phyloP scores from a whole-genome alignment of 208 protist species.

The Trypanosoma melophagium region DNA sequence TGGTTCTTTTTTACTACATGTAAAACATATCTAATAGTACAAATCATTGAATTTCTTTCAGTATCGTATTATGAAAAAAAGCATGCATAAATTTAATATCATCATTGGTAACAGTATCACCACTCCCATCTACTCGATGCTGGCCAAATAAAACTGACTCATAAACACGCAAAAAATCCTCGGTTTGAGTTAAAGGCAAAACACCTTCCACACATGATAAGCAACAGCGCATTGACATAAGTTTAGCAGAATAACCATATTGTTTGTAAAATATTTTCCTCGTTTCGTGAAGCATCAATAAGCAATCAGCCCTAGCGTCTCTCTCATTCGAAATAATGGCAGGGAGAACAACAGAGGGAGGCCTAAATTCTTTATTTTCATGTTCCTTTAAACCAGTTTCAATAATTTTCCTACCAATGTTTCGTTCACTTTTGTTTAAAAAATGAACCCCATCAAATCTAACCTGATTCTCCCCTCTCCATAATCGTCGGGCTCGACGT shows the following conservation, averaged over 20 bases:
- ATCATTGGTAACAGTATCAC: constrained; percentile 57
- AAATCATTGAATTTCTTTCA: constrained; percentile 74
- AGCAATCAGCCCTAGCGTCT: constrained; percentile 68
- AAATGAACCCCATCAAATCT: constrained; percentile 81
- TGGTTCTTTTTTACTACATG: too few species aligned
- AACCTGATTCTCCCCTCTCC: constrained; percentile 59
- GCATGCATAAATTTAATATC: constrained; percentile 89
- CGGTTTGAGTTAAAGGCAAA: constrained; percentile 48
- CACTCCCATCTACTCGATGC: constrained; percentile 57
- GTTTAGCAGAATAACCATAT: constrained; percentile 53
- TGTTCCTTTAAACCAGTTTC: constrained; percentile 69
- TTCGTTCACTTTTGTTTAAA: constrained; percentile 48
- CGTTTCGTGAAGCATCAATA: constrained; percentile 75
- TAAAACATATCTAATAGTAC: too few species aligned
- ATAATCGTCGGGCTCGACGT: constrained; percentile 43
- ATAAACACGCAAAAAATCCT: constrained; percentile 79
- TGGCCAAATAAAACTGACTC: constrained; percentile 76
- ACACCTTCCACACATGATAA: constrained; percentile 75
- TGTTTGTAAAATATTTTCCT: constrained; percentile 46
- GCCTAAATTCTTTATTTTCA: constrained; percentile 52
- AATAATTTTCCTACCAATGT: constrained; percentile 58
- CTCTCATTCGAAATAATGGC: constrained; percentile 64
- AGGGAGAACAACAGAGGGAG: constrained; percentile 61
- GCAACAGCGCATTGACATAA: constrained; percentile 90
- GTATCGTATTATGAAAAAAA: constrained; percentile 85